Percentiles rank a stretch among this genome's conserved stretches.
Evolutionary conservation across 345 rosid species (phyloP).

Genomic region (Linum usitatissimum): DNA sequence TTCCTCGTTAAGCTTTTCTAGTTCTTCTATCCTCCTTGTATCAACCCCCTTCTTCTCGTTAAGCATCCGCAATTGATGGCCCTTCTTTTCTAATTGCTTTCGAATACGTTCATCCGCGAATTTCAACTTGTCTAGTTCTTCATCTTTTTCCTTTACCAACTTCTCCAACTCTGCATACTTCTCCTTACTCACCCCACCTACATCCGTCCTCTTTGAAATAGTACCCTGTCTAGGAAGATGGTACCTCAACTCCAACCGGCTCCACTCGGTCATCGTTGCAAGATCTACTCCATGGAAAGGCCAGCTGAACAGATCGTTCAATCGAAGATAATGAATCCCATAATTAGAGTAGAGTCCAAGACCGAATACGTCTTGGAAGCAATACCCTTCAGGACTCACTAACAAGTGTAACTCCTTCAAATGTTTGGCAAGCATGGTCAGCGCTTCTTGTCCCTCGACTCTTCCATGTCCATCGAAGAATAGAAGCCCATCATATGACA

Average conservation of each 20-base stretch:
- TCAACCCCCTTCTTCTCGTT: too few relatives aligned
- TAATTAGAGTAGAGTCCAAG: background rate
- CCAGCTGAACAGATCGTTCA: slow-evolving; percentile 26
- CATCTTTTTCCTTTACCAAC: background rate
- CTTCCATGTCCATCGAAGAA: background rate
- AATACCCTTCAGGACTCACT: background rate
- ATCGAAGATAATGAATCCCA: background rate
- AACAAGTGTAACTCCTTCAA: background rate
- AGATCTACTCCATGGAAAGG: slow-evolving; percentile 18
- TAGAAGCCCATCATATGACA: background rate
- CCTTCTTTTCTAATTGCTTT: too few relatives aligned
- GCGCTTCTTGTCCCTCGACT: background rate
- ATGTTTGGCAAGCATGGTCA: background rate
- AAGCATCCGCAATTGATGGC: too few relatives aligned
- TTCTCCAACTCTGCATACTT: background rate
- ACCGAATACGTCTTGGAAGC: background rate
- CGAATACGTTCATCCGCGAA: too few relatives aligned
- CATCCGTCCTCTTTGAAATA: background rate
- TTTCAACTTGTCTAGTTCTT: too few relatives aligned
- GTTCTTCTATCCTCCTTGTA: too few relatives aligned
- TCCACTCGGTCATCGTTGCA: background rate
- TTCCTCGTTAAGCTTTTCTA: too few relatives aligned
- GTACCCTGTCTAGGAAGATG: background rate
- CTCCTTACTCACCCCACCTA: background rate
- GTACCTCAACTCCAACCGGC: background rate